Percentiles rank a stretch among this genome's conserved stretches.
phyloP scores from a whole-genome alignment of 371 early-diverging fungal genomes.

The Vairimorpha necatrix region DNA sequence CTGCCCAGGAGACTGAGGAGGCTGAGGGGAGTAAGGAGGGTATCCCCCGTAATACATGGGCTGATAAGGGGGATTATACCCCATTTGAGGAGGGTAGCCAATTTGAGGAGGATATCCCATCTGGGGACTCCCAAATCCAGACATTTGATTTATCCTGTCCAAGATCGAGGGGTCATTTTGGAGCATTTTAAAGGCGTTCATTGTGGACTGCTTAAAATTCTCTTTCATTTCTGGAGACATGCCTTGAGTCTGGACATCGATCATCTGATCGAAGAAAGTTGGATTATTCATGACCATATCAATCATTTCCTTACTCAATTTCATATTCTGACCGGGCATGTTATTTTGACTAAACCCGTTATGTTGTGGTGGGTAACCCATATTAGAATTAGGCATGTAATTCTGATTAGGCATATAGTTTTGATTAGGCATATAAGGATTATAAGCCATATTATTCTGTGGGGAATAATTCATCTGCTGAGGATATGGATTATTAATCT shows the following conservation, averaged over 20 bases:
- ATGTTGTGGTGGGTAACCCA: constrained; percentile 21
- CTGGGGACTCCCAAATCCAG: constrained; percentile 3
- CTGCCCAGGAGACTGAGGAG: neutral
- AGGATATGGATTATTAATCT: neutral
- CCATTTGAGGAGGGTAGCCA: constrained; percentile 13
- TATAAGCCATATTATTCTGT: neutral
- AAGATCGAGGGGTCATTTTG: constrained; percentile 45
- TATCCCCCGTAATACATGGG: no score
- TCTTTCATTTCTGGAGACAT: constrained; percentile 48
- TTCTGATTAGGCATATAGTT: neutral
- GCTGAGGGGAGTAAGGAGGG: neutral
- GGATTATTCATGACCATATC: constrained; percentile 49
- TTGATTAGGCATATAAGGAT: neutral
- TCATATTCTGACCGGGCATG: constrained; percentile 1
- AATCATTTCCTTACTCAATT: constrained; percentile 26
- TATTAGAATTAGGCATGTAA: neutral
- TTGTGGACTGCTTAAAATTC: constrained; percentile 22
- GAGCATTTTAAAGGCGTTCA: constrained; percentile 23
- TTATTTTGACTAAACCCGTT: constrained; percentile 4
- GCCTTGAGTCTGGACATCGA: constrained; percentile 16
- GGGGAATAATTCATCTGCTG: neutral
- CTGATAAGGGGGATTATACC: neutral
- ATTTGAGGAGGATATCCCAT: neutral
- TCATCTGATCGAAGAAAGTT: constrained; percentile 20
- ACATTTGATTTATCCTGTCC: constrained; percentile 4